Evolutionary conservation across 305 asterid species (phyloP).

Genomic region (Solanum chacoense): DNA sequence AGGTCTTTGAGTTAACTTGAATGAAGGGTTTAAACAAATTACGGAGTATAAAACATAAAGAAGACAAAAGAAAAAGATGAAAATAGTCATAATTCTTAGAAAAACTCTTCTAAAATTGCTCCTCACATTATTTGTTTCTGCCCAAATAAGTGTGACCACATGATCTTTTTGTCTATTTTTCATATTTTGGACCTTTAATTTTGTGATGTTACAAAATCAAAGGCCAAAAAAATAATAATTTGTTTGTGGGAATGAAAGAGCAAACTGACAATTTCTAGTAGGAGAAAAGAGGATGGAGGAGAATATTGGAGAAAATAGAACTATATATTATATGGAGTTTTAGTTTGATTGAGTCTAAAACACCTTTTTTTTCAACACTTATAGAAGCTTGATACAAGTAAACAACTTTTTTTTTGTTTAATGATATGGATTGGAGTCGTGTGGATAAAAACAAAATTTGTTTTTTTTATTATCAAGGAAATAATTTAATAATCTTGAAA

Average conservation of each 20-base stretch:
- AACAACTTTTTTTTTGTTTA: neutral
- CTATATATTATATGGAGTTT: neutral
- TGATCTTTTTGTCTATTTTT: neutral
- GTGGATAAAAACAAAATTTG: neutral
- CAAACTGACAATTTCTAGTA: neutral
- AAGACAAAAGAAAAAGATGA: conserved; percentile 6
- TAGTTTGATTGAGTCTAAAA: neutral
- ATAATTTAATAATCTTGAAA: neutral
- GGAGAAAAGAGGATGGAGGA: neutral
- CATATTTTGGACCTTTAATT: neutral
- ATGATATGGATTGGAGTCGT: neutral
- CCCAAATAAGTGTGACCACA: neutral
- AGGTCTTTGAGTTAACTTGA: neutral
- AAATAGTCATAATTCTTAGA: neutral
- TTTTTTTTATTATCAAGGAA: neutral
- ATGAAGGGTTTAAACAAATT: neutral
- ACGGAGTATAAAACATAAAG: conserved; percentile 2
- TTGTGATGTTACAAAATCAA: neutral
- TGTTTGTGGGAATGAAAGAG: neutral
- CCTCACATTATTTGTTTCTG: neutral
- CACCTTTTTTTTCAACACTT: neutral
- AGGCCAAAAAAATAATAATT: too few species aligned
- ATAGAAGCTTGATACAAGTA: neutral
- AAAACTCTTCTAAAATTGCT: neutral
- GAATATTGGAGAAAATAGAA: neutral